phyloP scores from a whole-genome alignment of 768 basidiomycete species.

The Auriscalpium vulgare region DNA sequence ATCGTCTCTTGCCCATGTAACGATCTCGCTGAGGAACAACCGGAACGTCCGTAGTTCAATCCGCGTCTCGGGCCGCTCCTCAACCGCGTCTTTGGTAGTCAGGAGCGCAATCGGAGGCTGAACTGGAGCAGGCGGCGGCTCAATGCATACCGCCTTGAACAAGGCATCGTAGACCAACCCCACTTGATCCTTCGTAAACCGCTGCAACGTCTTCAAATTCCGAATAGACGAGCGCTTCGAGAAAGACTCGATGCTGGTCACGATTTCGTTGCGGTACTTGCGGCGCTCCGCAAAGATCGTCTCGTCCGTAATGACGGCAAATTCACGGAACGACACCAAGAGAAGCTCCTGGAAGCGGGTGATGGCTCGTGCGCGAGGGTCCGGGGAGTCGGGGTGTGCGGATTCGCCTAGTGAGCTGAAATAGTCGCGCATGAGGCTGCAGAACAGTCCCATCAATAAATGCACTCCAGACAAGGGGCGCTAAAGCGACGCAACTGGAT shows the following conservation, averaged over 20 bases:
- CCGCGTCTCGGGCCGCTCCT: constrained; percentile 83
- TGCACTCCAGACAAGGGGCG: not conserved
- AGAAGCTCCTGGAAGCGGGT: constrained; percentile 96
- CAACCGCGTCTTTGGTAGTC: constrained; percentile 44
- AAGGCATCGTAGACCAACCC: constrained; percentile 89
- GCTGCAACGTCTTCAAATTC: constrained; percentile 70
- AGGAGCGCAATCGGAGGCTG: constrained; percentile 45
- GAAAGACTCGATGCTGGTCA: constrained; percentile 89
- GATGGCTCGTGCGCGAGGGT: constrained; percentile 86
- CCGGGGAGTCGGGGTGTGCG: constrained; percentile 82
- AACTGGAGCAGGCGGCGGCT: constrained; percentile 48
- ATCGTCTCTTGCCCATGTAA: constrained; percentile 94
- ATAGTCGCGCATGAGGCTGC: constrained; percentile 89
- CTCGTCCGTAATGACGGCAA: constrained; percentile 93
- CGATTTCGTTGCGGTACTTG: constrained; percentile 81
- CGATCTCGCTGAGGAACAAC: constrained; percentile 84
- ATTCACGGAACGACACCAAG: constrained; percentile 95
- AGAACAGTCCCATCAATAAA: no score
- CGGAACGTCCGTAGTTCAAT: constrained; percentile 82
- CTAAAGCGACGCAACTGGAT: constrained; percentile 57
- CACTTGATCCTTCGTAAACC: constrained; percentile 81
- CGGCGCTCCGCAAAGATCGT: constrained; percentile 82
- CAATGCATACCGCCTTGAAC: constrained; percentile 75
- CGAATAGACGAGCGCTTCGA: constrained; percentile 87
- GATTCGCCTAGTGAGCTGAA: constrained; percentile 90